Evolutionary conservation across 2,329 filamentous ascomycete species (phyloP).

Genomic region (Aureobasidium sp.): DNA sequence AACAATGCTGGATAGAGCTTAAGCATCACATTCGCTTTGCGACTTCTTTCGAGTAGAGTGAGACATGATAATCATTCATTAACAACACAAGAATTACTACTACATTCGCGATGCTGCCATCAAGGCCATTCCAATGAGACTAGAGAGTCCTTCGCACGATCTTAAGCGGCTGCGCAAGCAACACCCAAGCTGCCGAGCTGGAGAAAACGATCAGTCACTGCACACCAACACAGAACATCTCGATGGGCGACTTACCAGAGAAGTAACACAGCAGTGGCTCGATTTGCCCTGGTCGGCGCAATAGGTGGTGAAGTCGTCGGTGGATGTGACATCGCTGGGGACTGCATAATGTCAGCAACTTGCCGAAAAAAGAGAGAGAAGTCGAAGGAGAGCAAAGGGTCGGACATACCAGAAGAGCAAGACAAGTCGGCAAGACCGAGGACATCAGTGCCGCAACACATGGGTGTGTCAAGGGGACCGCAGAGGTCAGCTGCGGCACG

Average conservation of each 20-base stretch:
- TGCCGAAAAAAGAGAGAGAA: not conserved
- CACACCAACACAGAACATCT: not conserved
- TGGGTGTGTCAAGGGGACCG: conserved; percentile 7
- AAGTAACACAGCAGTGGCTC: not conserved
- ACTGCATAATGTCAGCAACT: not conserved
- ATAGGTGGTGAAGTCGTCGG: not conserved
- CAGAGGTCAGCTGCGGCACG: not conserved
- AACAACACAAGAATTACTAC: not conserved
- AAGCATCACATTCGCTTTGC: no score
- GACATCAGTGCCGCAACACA: conserved; percentile 4
- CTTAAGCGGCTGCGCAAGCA: conserved; percentile 16
- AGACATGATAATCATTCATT: no score
- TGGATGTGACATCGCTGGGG: not conserved
- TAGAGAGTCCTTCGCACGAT: conserved; percentile 40
- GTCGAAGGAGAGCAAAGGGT: not conserved
- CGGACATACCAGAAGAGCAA: not conserved
- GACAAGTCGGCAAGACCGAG: not conserved
- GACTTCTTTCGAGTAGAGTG: no score
- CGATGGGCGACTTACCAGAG: conserved; percentile 4
- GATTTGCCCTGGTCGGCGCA: not conserved
- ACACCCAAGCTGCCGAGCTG: not conserved
- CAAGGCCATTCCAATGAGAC: conserved; percentile 34
- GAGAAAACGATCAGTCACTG: not conserved
- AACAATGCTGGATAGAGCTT: no score
- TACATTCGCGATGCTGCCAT: conserved; percentile 39